Conservation (phyloP, 352 stramenopile genomes). For the Globisporangium nunn region DNA sequence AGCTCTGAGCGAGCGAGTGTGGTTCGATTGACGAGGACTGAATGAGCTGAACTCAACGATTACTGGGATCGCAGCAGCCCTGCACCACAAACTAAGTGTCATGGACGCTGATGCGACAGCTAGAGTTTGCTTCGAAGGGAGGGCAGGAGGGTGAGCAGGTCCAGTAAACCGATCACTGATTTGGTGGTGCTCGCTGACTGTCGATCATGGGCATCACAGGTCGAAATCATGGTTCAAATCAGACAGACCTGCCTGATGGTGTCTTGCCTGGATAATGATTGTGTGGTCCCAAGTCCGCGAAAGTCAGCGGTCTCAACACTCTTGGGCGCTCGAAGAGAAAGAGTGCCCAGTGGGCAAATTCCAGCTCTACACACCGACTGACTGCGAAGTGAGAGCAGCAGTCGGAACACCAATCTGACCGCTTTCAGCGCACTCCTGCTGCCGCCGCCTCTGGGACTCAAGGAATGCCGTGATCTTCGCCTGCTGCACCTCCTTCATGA, state of each 20-base stretch:
- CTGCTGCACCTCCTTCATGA: constrained; percentile 56
- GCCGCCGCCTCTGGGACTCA: constrained; percentile 8
- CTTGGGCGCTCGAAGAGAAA: too few species aligned
- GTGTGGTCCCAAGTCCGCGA: not conserved
- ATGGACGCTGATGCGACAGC: not conserved
- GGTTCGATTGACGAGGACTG: too few species aligned
- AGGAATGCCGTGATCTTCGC: constrained; percentile 53
- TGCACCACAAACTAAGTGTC: not conserved
- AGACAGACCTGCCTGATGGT: too few species aligned
- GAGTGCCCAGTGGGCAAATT: too few species aligned
- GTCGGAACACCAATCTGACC: not conserved
- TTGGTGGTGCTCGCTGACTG: too few species aligned
- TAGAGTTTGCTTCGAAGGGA: not conserved
- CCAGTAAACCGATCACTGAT: too few species aligned
- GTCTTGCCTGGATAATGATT: too few species aligned
- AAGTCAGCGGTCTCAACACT: not conserved
- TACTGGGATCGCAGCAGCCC: not conserved
- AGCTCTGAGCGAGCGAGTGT: not conserved
- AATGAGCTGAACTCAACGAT: too few species aligned
- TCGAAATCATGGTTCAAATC: too few species aligned
- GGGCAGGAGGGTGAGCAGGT: not conserved
- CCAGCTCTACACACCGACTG: constrained; percentile 17
- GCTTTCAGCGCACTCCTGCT: constrained; percentile 20
- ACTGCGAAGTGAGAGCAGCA: constrained; percentile 4
- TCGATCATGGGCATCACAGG: too few species aligned